These are phyloP conservation scores for Citrullus colocynthis DNA, from an alignment of 306 rosid species.

Conservation along the genomic window DNA sequence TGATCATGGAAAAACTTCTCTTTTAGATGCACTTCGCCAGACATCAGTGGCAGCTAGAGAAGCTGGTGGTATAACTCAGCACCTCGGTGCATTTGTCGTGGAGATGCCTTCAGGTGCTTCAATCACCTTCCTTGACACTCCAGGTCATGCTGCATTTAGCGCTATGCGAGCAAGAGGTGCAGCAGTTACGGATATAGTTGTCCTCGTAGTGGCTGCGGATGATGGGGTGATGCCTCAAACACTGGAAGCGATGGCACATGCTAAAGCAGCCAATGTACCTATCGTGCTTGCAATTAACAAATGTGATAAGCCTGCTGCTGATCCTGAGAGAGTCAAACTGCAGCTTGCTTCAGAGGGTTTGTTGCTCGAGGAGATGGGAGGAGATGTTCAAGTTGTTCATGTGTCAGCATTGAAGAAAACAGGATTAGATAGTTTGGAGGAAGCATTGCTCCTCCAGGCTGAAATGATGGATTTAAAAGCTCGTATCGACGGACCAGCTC, in stretches of 20 bases:
- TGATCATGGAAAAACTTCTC: conserved; percentile 96
- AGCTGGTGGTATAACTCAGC: conserved; percentile 98
- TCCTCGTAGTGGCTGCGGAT: conserved; percentile 92
- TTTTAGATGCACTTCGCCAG: conserved; percentile 83
- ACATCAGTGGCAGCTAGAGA: conserved; percentile 92
- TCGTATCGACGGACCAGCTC: conserved; percentile 90
- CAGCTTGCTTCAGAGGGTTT: conserved; percentile 95
- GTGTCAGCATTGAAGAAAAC: conserved; percentile 70
- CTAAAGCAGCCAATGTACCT: conserved; percentile 81
- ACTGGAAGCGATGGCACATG: conserved; percentile 87
- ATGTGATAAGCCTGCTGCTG: conserved; percentile 95
- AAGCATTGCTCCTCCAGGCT: conserved; percentile 81
- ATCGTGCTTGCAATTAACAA: conserved; percentile 92
- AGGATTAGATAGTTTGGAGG: conserved; percentile 79
- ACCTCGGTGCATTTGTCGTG: conserved; percentile 92
- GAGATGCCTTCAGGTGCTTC: conserved; percentile 81
- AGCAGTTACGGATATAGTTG: conserved; percentile 86
- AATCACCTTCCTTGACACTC: conserved; percentile 92
- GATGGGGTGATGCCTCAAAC: conserved; percentile 99
- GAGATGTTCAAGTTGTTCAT: conserved; percentile 80
- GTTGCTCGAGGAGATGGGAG: conserved; percentile 94
- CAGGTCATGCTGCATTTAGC: conserved; percentile 98
- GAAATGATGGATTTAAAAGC: conserved; percentile 93
- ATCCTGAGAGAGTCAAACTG: conserved; percentile 72
- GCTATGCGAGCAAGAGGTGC: conserved; percentile 99